Base-by-base conservation (phyloP, 441 rosid genomes). In the Arabidopsis hybrid region DNA sequence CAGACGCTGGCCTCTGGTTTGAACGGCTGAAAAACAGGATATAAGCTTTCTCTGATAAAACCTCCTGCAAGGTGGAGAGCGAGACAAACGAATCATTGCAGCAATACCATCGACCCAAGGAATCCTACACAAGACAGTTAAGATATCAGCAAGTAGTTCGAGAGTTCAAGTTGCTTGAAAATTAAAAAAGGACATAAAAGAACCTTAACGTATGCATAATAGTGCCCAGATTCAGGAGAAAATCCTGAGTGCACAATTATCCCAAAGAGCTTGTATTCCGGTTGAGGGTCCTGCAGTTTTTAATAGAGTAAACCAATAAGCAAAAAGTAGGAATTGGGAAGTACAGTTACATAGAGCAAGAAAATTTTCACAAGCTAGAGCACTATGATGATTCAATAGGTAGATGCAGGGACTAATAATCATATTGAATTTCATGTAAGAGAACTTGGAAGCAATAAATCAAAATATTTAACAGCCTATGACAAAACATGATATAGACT, bases 191-290 rank as follows among this genome's bases (percentile, higher is more conserved):
- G 42, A 58, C 76, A 67, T 65, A 42, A 40, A 57, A 42, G 8
- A 59, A 87, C 99, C 98, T 95, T 95, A 57, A 95, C 88, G 74
- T 91, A 95, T 72, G 99, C 95, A 83, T 93, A 90, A 79, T 95
- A 95, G 77, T 95, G 99, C 38, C 99, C 99, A 46, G 97, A 93
- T 73, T 95, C 97, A 5, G 88, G 91, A 3, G 98, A 90, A 83
- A 69, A 82, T 65, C 99, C 98, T 8, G 97, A 84, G 77, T 95
- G 99, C 72, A 95, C 99, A 76, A 95, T 93, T 63, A 92, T 88
- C 64, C 95, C 99, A 78, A 93, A 95, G 72, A 95, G 99, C 78
- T 86, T 86, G 82, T 95, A 95, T 76, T 90, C 91, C 55, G 94
- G 91, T 34, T 79, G 87, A 14, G 85, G 83, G 81, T 95, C 99